Percentiles rank a stretch among this genome's conserved stretches.
Evolutionary conservation across 768 basidiomycete species (phyloP).

Genomic region (Termitomyces sp.): DNA sequence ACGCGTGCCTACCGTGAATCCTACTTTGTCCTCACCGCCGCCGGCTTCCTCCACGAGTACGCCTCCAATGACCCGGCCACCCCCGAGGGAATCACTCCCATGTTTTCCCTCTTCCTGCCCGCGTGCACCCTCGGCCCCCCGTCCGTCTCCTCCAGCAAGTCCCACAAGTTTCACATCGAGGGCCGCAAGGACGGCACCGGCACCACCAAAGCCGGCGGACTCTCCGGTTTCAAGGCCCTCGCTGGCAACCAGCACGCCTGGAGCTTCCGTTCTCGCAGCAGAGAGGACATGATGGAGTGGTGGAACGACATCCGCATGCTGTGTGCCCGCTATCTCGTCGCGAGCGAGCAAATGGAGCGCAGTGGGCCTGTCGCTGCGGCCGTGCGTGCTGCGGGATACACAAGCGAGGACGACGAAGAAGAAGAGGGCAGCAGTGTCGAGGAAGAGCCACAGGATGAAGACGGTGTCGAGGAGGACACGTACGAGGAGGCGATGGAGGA

Average conservation of each 20-base stretch:
- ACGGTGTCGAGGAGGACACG: constrained; percentile 35
- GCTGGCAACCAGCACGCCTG: constrained; percentile 45
- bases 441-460: constrained; percentile 41
- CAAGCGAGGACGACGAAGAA: constrained; percentile 69
- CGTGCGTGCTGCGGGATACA: constrained; percentile 83
- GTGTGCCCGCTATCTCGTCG: constrained; percentile 90
- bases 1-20: constrained; percentile 81
- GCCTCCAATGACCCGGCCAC: constrained; percentile 64
- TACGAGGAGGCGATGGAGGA: constrained; percentile 33
- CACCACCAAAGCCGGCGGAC: constrained; percentile 36
- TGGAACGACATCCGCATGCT: constrained; percentile 98
- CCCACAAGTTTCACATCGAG: constrained; percentile 98
- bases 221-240: background rate
- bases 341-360: constrained; percentile 89
- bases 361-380: constrained; percentile 91
- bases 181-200: constrained; percentile 80
- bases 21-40: constrained; percentile 90
- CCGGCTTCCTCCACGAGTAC: constrained; percentile 96
- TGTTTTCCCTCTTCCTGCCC: constrained; percentile 88
- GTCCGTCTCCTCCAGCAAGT: constrained; percentile 54
- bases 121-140: constrained; percentile 95
- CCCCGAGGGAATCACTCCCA: constrained; percentile 47
- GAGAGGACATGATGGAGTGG: constrained; percentile 99
- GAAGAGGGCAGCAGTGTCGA: constrained; percentile 44
- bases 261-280: constrained; percentile 83